Base-by-base conservation (phyloP, 2,329 filamentous ascomycete species). In the Hypoxylon sp. region DNA sequence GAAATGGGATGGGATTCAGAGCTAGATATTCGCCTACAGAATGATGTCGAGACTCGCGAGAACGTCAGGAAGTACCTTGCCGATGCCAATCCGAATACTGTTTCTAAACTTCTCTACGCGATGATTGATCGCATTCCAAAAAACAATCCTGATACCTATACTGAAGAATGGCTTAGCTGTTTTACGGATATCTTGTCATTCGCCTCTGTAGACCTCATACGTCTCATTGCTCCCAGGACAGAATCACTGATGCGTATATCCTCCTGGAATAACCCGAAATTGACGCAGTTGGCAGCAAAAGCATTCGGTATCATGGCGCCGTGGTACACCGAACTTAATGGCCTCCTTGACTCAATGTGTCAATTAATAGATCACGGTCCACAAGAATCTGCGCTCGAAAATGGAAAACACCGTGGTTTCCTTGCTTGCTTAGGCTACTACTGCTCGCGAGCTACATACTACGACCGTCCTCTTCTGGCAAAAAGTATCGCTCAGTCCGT, bases 1-100 rank as follows among this genome's bases (percentile, higher is more conserved):
- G 90, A 94, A 69, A 88, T 90, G 47, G 91, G 94, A 65, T 98
- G 95, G 95, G 91, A 93, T 74, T 84, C 89, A 47, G 90, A 91
- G 68, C 81, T 98, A 2, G 91, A 94, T 68, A 86, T 88, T 1
- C 83, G 90, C 6, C 82, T 95, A 28, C 85, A 88, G 41, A 91
- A 89, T 4, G 91, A 94, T 71, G 83, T 90, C 60, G 79, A 83
- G 47, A 87, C 87, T 10, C 85, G 92, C 41, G 77, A 83, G 24
- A 82, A 83, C 5, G 82, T 93, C 57, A 85, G 83, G 56, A 72
- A 73, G 0, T 87, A 89, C 65, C 72, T 91, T 60, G 71, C 78
- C 56, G 75, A 71, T 43, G 68, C 79, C 1, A 78, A 84, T 24
- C 71, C 75, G 15, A 73, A 75, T 1, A 73, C 75, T 13, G 66